A percentile compares a stretch with the other conserved stretches of the same genome.
These are phyloP conservation scores for Pichia eremophila DNA, from an alignment of 805 yeast species.

Conservation along the genomic window DNA sequence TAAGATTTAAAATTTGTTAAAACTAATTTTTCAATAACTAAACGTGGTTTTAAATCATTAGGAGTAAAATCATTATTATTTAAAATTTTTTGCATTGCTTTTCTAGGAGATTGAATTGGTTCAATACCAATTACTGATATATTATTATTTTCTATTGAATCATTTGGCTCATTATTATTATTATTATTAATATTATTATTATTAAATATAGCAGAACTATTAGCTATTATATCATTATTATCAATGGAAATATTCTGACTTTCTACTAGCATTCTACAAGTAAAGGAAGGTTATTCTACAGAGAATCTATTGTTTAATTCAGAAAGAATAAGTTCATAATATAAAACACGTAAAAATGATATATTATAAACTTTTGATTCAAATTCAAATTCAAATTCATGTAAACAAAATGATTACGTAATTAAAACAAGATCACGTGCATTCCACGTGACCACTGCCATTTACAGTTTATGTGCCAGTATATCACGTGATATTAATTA, in stretches of 20 bases:
- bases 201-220: background rate
- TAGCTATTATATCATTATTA: background rate
- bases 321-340: no score
- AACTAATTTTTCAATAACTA: constrained; percentile 67
- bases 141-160: background rate
- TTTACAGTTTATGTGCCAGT: no score
- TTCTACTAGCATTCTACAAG: no score
- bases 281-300: no score
- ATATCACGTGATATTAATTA: no score
- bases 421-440: no score
- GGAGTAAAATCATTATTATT: background rate
- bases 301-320: no score
- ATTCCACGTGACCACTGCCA: no score
- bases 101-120: constrained; percentile 9
- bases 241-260: background rate
- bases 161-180: background rate
- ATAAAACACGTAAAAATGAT: no score
- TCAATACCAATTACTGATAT: constrained; percentile 12
- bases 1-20: constrained; percentile 88
- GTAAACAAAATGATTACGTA: no score
- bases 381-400: no score
- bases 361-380: no score
- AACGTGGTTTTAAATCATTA: constrained; percentile 30
- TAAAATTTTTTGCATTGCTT: constrained; percentile 1
- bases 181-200: background rate